phyloP scores from a whole-genome alignment of 2,329 filamentous ascomycete species.

The Fusarium sp. region DNA sequence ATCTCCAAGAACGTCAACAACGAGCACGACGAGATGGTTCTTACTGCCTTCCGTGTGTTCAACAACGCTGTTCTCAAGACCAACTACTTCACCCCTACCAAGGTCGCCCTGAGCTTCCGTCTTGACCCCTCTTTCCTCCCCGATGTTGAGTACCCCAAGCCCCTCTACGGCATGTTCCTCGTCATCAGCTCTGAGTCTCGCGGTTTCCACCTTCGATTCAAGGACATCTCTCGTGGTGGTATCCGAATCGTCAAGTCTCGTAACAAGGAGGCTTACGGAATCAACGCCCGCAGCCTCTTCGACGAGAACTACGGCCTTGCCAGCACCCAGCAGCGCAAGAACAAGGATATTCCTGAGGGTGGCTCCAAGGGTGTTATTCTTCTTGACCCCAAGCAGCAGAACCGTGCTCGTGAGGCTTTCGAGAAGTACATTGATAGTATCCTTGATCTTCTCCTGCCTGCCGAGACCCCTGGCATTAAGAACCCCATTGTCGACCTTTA shows the following conservation, averaged over 20 bases:
- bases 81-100: conserved; percentile 97
- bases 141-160: conserved; percentile 91
- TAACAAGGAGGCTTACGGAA: conserved; percentile 94
- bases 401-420: conserved; percentile 92
- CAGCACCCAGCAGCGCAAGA: conserved; percentile 99
- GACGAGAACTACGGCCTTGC: conserved; percentile 99
- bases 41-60: conserved; percentile 96
- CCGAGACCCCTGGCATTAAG: conserved; percentile 95
- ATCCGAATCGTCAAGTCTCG: conserved; percentile 99
- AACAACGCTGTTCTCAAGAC: conserved; percentile 96
- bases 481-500: conserved; percentile 97
- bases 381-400: conserved; percentile 93
- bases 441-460: conserved; percentile 91
- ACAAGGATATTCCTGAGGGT: conserved; percentile 99
- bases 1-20: conserved; percentile 87
- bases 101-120: conserved; percentile 97
- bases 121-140: conserved; percentile 92
- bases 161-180: conserved; percentile 97
- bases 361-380: conserved; percentile 98
- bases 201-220: conserved; percentile 97
- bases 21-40: conserved; percentile 98
- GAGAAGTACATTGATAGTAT: conserved; percentile 99
- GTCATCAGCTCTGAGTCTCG: conserved; percentile 97
- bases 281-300: conserved; percentile 96
- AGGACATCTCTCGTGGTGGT: conserved; percentile 95